Evolutionary conservation across 768 basidiomycete genomes (phyloP), one percentile per base, ranked within the genome.

Genomic region (Panellus pusillus): DNA sequence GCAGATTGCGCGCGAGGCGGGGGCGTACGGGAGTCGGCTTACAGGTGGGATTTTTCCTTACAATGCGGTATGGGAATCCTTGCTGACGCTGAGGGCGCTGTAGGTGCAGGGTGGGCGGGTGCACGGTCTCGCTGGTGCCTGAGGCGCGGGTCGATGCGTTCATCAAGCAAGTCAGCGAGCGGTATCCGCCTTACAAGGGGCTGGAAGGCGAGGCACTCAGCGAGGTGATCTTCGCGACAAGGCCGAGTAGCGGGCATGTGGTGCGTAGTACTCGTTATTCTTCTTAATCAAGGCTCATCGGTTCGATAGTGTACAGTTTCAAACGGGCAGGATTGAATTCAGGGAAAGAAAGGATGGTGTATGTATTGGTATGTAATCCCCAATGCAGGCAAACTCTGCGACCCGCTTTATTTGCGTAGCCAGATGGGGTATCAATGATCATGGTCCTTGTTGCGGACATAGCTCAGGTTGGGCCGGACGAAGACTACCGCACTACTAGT

Each of bases 21-120:
- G 93, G 14, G 90, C 91, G 4, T 80, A 84, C 59, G 93, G 93
- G 6, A 86, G 85, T 60, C 80, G 93, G 20, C 74, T 93, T n/a
- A 95, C 93, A 17, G 91, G 91, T 86, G 49, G 45, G 73, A 66
- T 20, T 42, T 15, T 11, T 43, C 44, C 15, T 20, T 24, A 24
- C 2, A 24, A 24, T 24, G 24, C 24, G 3, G 24, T 24, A 24
- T 24, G 24, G 24, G 24, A 24, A 24, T 24, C 24, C 24, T 24
- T 24, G 24, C 24, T 24, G 24, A 24, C 24, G 24, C 24, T 2
- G 24, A 24, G 24, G 24, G 24, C 24, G 42, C 27, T 43, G 4
- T 55, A 89, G 89, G 90, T 27, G 92, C 92, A 0, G 92, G 91
- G 4, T 96, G 92, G 92, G 93, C 35, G 93, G 93, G 6, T 93